Conservation (phyloP, 78 protist genomes). For the Protostelium mycophagum region DNA sequence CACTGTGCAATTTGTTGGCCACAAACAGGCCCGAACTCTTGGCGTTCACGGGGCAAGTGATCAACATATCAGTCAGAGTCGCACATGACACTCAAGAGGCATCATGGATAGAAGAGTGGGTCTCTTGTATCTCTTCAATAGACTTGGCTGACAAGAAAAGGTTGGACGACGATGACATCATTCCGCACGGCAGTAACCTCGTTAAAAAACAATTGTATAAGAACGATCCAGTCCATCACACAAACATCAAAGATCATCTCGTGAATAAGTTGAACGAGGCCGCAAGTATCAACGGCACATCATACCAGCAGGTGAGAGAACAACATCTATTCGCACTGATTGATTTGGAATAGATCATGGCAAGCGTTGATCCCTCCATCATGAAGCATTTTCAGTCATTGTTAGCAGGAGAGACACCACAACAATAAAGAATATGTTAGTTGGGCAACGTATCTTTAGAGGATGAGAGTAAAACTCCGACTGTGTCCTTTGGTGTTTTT, state of each 20-base stretch:
- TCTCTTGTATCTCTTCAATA: not conserved
- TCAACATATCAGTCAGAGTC: not conserved
- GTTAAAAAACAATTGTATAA: not conserved
- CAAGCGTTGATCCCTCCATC: not conserved
- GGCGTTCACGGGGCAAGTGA: not conserved
- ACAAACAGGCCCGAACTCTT: not conserved
- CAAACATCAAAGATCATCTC: not conserved
- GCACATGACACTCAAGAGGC: not conserved
- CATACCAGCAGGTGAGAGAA: not conserved
- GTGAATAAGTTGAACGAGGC: not conserved
- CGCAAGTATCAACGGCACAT: not conserved
- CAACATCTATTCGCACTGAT: no score
- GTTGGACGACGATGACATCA: not conserved
- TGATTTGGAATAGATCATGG: not conserved
- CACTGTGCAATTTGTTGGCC: not conserved
- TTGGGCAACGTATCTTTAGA: no score
- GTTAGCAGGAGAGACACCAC: not conserved
- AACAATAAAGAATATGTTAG: no score
- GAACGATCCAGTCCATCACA: not conserved
- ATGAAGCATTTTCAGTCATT: not conserved
- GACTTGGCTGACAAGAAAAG: not conserved
- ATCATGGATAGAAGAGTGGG: not conserved
- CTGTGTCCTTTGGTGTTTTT: no score
- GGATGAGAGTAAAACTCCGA: no score
- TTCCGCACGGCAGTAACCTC: not conserved